These are phyloP conservation scores for Cicer chorassanicum DNA, from an alignment of 306 rosid species.

Conservation along the genomic window DNA sequence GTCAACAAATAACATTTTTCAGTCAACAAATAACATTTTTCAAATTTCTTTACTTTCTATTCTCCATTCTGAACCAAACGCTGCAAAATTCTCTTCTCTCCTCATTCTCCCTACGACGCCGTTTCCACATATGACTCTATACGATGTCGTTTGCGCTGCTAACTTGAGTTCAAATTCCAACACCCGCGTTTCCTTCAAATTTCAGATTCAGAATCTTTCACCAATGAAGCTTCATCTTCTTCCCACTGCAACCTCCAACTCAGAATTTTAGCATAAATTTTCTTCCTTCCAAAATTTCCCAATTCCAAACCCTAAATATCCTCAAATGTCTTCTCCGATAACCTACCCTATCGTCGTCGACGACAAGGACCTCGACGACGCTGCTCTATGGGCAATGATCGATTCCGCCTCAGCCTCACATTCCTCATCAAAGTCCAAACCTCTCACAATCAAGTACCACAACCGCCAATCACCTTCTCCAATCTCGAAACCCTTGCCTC, in stretches of 20 bases:
- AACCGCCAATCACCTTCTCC: conserved; percentile 46
- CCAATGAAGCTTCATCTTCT: conserved; percentile 26
- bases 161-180: conserved; percentile 28
- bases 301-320: conserved; percentile 27
- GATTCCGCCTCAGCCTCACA: conserved; percentile 80
- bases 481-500: conserved; percentile 56
- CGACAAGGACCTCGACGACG: conserved; percentile 92
- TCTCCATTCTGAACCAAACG: no score
- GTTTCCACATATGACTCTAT: background rate
- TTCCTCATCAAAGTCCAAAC: conserved; percentile 57
- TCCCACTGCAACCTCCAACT: background rate
- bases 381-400: conserved; percentile 86
- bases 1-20: no score
- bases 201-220: background rate
- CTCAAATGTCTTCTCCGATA: conserved; percentile 54
- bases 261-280: conserved; percentile 4
- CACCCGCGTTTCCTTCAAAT: conserved; percentile 29
- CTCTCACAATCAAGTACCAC: conserved; percentile 56
- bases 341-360: conserved; percentile 58
- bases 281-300: background rate
- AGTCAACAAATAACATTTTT: no score
- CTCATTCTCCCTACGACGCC: conserved; percentile 10
- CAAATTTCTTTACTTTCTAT: no score
- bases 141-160: conserved; percentile 28
- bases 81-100: no score